Percentiles rank a stretch among this genome's conserved stretches.
These are phyloP conservation scores for Globisporangium paroecandrum DNA, from an alignment of 352 stramenopile genomes.

Conservation along the genomic window DNA sequence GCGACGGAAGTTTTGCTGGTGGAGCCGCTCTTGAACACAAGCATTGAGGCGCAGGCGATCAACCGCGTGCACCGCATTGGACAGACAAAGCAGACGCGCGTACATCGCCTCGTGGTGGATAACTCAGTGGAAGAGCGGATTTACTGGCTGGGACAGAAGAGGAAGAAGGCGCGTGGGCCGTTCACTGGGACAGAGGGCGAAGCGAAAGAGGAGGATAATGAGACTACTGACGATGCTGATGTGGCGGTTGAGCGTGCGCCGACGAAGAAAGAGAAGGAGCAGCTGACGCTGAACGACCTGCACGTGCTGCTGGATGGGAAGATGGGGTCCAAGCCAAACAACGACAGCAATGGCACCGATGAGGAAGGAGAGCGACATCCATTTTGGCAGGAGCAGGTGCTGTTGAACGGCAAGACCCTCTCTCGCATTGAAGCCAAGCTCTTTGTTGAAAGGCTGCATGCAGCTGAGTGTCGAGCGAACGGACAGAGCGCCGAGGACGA, in stretches of 20 bases:
- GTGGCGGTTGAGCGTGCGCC: slow-evolving; percentile 34
- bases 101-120: slow-evolving; percentile 89
- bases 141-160: slow-evolving; percentile 44
- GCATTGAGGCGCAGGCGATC: slow-evolving; percentile 86
- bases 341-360: background rate
- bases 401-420: slow-evolving; percentile 35
- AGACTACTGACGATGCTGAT: slow-evolving; percentile 2
- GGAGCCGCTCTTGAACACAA: slow-evolving; percentile 86
- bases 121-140: slow-evolving; percentile 90
- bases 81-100: slow-evolving; percentile 74
- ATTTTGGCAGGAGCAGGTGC: slow-evolving; percentile 48
- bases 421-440: slow-evolving; percentile 26
- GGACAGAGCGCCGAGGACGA: background rate
- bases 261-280: slow-evolving; percentile 51
- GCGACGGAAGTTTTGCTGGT: slow-evolving; percentile 90
- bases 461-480: slow-evolving; percentile 25
- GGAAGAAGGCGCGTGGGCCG: background rate
- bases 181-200: background rate
- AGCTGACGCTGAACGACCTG: slow-evolving; percentile 49
- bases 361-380: background rate
- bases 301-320: slow-evolving; percentile 36
- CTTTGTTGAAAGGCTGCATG: slow-evolving; percentile 39
- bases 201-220: slow-evolving; percentile 15
- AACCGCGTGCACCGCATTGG: slow-evolving; percentile 90
- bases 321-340: background rate